Conservation (phyloP, 495 filamentous ascomycete species). For the Zalerion maritima region DNA sequence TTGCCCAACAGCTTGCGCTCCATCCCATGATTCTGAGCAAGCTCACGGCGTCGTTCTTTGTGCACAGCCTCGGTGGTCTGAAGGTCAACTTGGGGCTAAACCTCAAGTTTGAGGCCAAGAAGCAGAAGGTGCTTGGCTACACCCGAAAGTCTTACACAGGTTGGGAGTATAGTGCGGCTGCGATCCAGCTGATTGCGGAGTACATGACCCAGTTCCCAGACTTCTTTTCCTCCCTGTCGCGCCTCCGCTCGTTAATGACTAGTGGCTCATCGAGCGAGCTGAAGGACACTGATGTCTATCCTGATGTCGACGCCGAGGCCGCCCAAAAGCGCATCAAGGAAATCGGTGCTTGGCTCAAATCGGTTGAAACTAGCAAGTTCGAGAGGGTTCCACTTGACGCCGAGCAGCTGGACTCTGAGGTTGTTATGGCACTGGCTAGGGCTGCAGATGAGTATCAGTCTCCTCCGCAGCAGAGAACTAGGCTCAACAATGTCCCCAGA, state of each 20-base stretch:
- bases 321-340: constrained; percentile 64
- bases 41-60: constrained; percentile 84
- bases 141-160: constrained; percentile 69
- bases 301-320: constrained; percentile 43
- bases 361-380: constrained; percentile 74
- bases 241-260: constrained; percentile 54
- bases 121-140: constrained; percentile 92
- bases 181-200: constrained; percentile 59
- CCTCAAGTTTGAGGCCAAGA: constrained; percentile 88
- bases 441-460: constrained; percentile 49
- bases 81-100: constrained; percentile 85
- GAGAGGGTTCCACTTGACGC: constrained; percentile 89
- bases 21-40: constrained; percentile 85
- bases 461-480: constrained; percentile 30
- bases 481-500: constrained; percentile 64
- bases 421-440: constrained; percentile 66
- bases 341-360: constrained; percentile 84
- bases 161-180: constrained; percentile 90
- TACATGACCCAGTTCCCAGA: constrained; percentile 94
- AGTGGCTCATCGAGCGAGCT: constrained; percentile 36
- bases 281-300: constrained; percentile 71
- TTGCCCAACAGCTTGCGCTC: constrained; percentile 66
- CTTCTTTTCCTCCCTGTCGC: constrained; percentile 76
- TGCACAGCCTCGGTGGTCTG: constrained; percentile 59
- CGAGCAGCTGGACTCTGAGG: constrained; percentile 83